Conservation (phyloP, 306 rosid species). For the Vicia faba region DNA sequence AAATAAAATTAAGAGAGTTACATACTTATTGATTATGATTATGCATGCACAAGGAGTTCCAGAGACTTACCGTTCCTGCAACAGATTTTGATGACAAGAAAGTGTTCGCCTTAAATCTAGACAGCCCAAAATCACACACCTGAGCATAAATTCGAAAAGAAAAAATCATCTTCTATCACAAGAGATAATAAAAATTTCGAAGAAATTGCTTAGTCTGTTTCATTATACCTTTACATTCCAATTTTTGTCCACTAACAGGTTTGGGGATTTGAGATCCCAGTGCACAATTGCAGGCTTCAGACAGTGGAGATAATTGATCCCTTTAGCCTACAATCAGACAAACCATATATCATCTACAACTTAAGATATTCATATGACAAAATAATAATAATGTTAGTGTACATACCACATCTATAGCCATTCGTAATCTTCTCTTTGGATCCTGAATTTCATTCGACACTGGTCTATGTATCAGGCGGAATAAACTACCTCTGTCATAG, state of each 20-base stretch:
- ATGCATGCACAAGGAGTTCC: slow-evolving; percentile 11
- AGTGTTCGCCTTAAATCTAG: slow-evolving; percentile 92
- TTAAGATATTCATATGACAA: neutral
- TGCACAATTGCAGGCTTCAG: slow-evolving; percentile 88
- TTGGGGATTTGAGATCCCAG: slow-evolving; percentile 98
- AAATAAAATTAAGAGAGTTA: slow-evolving; percentile 69
- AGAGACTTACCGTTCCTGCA: slow-evolving; percentile 82
- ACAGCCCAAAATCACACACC: slow-evolving; percentile 95
- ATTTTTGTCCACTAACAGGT: slow-evolving; percentile 86
- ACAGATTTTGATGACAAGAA: slow-evolving; percentile 92
- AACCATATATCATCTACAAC: slow-evolving; percentile 21
- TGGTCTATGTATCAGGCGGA: slow-evolving; percentile 84
- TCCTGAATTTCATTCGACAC: slow-evolving; percentile 77
- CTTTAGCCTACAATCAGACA: slow-evolving; percentile 74
- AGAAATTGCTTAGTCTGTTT: neutral
- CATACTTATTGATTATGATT: slow-evolving; percentile 42
- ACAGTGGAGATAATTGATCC: slow-evolving; percentile 91
- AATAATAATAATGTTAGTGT: slow-evolving; percentile 27
- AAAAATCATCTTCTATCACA: neutral
- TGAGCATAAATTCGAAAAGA: slow-evolving; percentile 38
- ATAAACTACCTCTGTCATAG: slow-evolving; percentile 79
- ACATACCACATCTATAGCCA: slow-evolving; percentile 90
- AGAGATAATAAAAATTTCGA: neutral
- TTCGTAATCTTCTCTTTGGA: slow-evolving; percentile 79
- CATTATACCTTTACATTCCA: slow-evolving; percentile 85